Evolutionary conservation across 176 grass and related monocot genomes (phyloP), one percentile per base, ranked within the genome.

Genomic region (Cocos nucifera): DNA sequence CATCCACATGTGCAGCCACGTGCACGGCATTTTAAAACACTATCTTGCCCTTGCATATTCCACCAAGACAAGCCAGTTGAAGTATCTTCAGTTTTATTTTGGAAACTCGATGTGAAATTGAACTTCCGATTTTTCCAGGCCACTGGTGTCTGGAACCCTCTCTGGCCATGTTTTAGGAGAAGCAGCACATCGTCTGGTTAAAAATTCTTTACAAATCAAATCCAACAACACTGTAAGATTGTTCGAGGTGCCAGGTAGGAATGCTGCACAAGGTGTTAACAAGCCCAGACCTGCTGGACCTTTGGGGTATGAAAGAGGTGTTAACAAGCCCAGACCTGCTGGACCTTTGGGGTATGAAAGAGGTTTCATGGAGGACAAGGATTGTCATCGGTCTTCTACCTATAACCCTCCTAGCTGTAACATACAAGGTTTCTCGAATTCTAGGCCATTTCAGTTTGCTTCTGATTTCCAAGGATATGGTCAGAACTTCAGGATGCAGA

Each of bases 161-260:
- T 89, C 87, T 59, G 87, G 87, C 19, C 82, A 78, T 80, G 63
- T 88, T 56, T 76, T 98, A 59, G 93, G 87, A 68, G 79, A 74
- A 74, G 93, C 87, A 64, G 87, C 93, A 61, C 93, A 98, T 72
- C 84, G 93, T 59, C 81, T 98, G 51, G 70, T 98, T 35, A 98
- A 78, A 88, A 92, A 98, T 53, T 92, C 93, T 48, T 69, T 98
- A 26, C 87, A 98, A 73, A 83, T 77, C 3, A 98, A 75, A 79
- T 80, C 87, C 21, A 73, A 77, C 70, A 81, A 26, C 39, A 69
- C 78, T 78, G 73, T 78, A 54, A 84, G 73, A 29, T 27, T 89
- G 59, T 59, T 98, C 76, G 84, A 83, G 17, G 57, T 82, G 57
- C 76, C 93, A 69, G 92, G 75, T 51, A 74, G 79, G 49, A 79